These are phyloP conservation scores for Coemansia umbellata DNA, from an alignment of 192 early-diverging fungal genomes.

Conservation along the genomic window DNA sequence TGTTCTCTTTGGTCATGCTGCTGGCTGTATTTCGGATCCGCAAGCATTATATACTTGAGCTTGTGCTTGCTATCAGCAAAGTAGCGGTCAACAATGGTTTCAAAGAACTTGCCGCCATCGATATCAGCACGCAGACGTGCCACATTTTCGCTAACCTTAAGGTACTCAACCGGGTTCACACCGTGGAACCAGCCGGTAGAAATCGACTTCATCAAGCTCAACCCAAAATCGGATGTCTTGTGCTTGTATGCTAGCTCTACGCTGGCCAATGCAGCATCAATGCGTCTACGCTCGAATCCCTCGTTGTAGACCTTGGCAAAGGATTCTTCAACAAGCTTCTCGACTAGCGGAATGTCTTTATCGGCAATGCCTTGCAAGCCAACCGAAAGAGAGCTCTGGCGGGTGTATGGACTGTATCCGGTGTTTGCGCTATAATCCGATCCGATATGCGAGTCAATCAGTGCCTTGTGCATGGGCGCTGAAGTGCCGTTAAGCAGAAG, in stretches of 20 bases:
- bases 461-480: conserved; percentile 88
- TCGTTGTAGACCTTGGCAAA: conserved; percentile 61
- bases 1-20: conserved; percentile 62
- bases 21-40: conserved; percentile 62
- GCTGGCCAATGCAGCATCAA: conserved; percentile 83
- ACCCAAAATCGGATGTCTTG: conserved; percentile 84
- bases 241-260: conserved; percentile 89
- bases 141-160: conserved; percentile 77
- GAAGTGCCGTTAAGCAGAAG: conserved; percentile 85
- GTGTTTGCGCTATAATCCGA: conserved; percentile 87
- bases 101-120: conserved; percentile 65
- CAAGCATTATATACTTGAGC: conserved; percentile 80
- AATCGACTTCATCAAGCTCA: conserved; percentile 72
- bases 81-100: conserved; percentile 68
- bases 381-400: conserved; percentile 67
- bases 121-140: conserved; percentile 63
- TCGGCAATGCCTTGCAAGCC: conserved; percentile 84
- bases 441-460: conserved; percentile 88
- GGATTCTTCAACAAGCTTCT: conserved; percentile 66
- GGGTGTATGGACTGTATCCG: conserved; percentile 72
- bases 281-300: conserved; percentile 74
- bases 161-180: conserved; percentile 74
- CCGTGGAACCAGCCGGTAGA: conserved; percentile 87
- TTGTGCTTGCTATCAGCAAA: conserved; percentile 76
- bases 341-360: conserved; percentile 58